Base-by-base conservation (phyloP, 345 rosid genomes). In the Rubroshorea leprosula region DNA sequence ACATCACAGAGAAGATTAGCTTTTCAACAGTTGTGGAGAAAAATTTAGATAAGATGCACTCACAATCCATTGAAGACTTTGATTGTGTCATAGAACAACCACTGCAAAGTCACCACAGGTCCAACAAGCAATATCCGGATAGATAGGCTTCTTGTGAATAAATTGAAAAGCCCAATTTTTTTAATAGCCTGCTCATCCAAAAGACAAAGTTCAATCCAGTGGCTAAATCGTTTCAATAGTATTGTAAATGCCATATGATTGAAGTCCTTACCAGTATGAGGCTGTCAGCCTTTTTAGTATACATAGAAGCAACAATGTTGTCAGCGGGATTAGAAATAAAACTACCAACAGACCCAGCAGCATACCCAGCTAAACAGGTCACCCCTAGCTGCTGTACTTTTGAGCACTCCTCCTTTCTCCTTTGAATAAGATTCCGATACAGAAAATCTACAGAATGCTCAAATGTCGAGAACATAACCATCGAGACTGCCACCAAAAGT, bases 331-430 rank as follows among this genome's bases (percentile, higher is more conserved):
- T 78, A 62, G 89, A 76, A 49, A 80, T 31, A 23, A 83, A 12
- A 68, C 79, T 73, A 56, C 84, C 83, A 60, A 81, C 74, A 1
- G 90, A 72, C 60, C 86, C 86, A 76, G 90, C 84, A 26, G 77
- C 68, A 29, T 84, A 84, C 39, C 86, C 90, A 71, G 90, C 84
- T 54, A 81, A 58, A 75, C 84, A 81, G 53, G 90, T 78, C 44
- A 84, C 84, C 61, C 86, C 86, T 0, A 84, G 84, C 63, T 81
- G 83, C 73, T 77, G 81, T 60, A 60, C 45, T 54, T 51, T 81
- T 29, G 84, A 78, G 69, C 90, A 77, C 41, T 84, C 83, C 61
- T 77, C 78, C 69, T 77, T 83, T 57, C 72, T 57, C 46, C 72
- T 75, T 46, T 62, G 54, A 52, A 77, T 61, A 10, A 81, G 60